Percentiles rank a stretch among this genome's conserved stretches.
These are phyloP conservation scores for Cladophialophora exuberans DNA, from an alignment of 2,329 filamentous ascomycete species.

Conservation along the genomic window DNA sequence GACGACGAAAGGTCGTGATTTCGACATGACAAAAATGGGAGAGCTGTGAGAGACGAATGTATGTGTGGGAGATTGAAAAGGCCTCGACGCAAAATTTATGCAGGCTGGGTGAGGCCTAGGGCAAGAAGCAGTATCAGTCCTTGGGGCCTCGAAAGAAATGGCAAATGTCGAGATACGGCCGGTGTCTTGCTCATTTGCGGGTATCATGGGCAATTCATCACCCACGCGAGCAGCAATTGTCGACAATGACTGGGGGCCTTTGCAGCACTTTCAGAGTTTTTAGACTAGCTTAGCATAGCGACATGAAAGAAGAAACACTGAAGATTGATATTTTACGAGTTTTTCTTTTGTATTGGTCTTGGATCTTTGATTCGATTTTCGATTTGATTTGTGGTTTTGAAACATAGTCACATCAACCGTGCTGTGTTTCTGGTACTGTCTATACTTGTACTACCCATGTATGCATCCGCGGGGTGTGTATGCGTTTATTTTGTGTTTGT, in stretches of 20 bases:
- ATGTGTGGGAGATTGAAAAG: not conserved
- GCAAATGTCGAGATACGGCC: not conserved
- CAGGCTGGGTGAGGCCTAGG: not conserved
- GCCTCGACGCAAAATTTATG: not conserved
- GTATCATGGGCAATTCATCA: not conserved
- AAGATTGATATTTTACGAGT: too few relatives aligned
- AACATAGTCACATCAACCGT: not conserved
- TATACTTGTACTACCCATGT: too few relatives aligned
- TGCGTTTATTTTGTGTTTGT: not conserved
- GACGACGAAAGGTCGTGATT: conserved; percentile 27
- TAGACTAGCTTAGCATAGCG: conserved; percentile 19
- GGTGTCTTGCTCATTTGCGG: not conserved
- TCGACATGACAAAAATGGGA: conserved; percentile 12
- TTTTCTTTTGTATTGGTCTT: too few relatives aligned
- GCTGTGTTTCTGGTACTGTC: not conserved
- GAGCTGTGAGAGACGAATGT: not conserved
- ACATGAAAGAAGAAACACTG: conserved; percentile 11
- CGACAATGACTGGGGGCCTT: not conserved
- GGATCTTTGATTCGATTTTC: too few relatives aligned
- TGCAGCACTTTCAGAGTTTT: conserved; percentile 8
- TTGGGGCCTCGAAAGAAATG: too few relatives aligned
- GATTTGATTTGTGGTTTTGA: not conserved
- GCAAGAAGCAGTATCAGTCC: not conserved
- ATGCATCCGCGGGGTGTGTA: too few relatives aligned
- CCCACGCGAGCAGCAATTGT: too few relatives aligned